phyloP scores from a whole-genome alignment of 805 yeast species.

The Metschnikowia cerradonensis region DNA sequence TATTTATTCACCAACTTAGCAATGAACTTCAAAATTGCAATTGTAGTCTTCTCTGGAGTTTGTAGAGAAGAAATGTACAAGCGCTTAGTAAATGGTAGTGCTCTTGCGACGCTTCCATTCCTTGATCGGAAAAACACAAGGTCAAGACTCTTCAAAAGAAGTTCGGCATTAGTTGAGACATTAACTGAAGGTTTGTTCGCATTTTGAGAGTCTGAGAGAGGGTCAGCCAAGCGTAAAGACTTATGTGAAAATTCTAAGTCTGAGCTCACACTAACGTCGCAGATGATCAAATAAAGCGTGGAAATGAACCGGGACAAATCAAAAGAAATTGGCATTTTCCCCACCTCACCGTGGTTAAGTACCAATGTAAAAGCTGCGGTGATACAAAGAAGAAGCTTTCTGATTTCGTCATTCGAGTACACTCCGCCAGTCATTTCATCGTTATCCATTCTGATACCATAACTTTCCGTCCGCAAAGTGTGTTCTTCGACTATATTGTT shows the following conservation, averaged over 20 bases:
- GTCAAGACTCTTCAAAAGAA: slow-evolving; percentile 73
- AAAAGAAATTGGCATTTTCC: slow-evolving; percentile 57
- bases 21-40: slow-evolving; percentile 73
- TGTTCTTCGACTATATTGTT: slow-evolving; percentile 46
- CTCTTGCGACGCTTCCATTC: slow-evolving; percentile 63
- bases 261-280: slow-evolving; percentile 68
- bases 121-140: slow-evolving; percentile 73
- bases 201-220: slow-evolving; percentile 42
- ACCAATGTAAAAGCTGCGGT: slow-evolving; percentile 87
- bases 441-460: slow-evolving; percentile 14
- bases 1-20: slow-evolving; percentile 71
- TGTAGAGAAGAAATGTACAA: slow-evolving; percentile 63
- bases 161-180: slow-evolving; percentile 84
- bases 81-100: slow-evolving; percentile 79
- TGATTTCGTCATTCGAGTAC: slow-evolving; percentile 42
- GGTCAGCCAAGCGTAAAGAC: slow-evolving; percentile 76
- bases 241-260: slow-evolving; percentile 85
- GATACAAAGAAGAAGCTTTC: slow-evolving; percentile 77
- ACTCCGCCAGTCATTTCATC: slow-evolving; percentile 25
- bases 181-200: slow-evolving; percentile 67
- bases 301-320: slow-evolving; percentile 81
- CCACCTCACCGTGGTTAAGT: slow-evolving; percentile 56
- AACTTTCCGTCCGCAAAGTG: slow-evolving; percentile 28
- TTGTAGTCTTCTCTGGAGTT: slow-evolving; percentile 82
- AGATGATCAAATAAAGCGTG: slow-evolving; percentile 64